Conservation (phyloP, 768 basidiomycete species). For the Calocera viscosa region DNA sequence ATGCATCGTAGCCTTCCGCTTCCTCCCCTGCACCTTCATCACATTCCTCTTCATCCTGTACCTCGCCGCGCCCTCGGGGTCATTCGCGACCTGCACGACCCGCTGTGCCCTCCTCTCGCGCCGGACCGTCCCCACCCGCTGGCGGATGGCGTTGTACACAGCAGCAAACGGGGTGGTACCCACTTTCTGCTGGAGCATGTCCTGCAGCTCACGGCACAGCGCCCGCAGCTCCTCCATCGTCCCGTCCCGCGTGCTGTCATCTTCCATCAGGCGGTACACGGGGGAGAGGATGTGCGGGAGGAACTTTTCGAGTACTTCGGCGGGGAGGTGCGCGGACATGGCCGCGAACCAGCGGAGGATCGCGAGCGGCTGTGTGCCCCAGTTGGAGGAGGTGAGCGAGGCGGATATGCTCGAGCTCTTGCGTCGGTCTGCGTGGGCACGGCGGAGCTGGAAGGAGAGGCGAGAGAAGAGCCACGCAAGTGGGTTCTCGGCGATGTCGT, state of each 20-base stretch:
- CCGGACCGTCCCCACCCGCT: conserved; percentile 50
- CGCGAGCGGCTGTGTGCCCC: conserved; percentile 69
- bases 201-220: conserved; percentile 69
- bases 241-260: conserved; percentile 65
- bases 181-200: conserved; percentile 75
- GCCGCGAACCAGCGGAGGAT: conserved; percentile 90
- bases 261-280: conserved; percentile 74
- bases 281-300: conserved; percentile 78
- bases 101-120: conserved; percentile 57
- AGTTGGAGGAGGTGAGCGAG: conserved; percentile 32
- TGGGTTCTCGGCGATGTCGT: conserved; percentile 33
- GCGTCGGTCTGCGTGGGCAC: conserved; percentile 57
- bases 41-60: conserved; percentile 57
- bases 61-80: conserved; percentile 67
- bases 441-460: conserved; percentile 73
- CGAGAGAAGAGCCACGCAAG: conserved; percentile 91
- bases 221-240: conserved; percentile 78
- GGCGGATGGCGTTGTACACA: conserved; percentile 69
- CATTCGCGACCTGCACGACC: conserved; percentile 44
- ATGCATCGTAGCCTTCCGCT: conserved; percentile 44
- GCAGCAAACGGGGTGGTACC: conserved; percentile 73
- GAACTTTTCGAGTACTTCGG: conserved; percentile 46
- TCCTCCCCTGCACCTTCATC: conserved; percentile 74
- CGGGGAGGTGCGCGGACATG: conserved; percentile 62
- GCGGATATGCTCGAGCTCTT: conserved; percentile 32